Base-by-base conservation (phyloP, 2,329 filamentous ascomycete species). In the Nigrospora oryzae region DNA sequence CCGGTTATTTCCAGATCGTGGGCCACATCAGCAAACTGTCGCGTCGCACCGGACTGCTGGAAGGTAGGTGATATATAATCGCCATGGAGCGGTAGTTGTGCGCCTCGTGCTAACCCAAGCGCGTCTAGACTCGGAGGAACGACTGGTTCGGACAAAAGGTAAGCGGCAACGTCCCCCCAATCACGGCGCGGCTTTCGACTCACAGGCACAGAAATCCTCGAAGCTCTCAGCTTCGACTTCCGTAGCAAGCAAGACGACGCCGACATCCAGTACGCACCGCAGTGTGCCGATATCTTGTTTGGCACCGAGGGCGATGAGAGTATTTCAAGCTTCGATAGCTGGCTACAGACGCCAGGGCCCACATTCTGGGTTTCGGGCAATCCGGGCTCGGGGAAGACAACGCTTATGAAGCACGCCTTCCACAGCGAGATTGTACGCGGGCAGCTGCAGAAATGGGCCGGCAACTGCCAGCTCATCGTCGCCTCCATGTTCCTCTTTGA, bases 341-440 rank as follows among this genome's bases (percentile, higher is more conserved):
- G 52, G 52, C 42, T 53, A 4, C 34, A 42, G 14, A 10, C 16
- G 30, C 46, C 50, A 23, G 44, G 45, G 5, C 11, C 43, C 4
- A 34, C 50, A 3, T 55, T 52, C 38, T 55, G 50, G 50, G 50
- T 53, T 33, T 46, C 39, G 11, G 52, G 52, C 12, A 49, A 50
- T 30, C 35, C 52, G 17, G 52, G 52, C 3, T 49, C 49, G 19
- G 51, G 51, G 5, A 54, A 54, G 43, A 51, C 47, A 15, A 53
- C 51, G 4, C 40, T 51, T n/a, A 47, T 51, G 37, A 53, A 50
- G 38, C 38, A 47, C 23, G 23, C 37, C 8, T 44, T 47, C 23
- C 17, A 44, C 13, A 19, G 30, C 16, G 10, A 14, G 8, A 14
- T 36, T 19, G 42, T 38, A 5, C 44, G 44, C 11, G 11, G 16